These are phyloP conservation scores for Candida chauliodis DNA, from an alignment of 805 yeast species.

Conservation along the genomic window DNA sequence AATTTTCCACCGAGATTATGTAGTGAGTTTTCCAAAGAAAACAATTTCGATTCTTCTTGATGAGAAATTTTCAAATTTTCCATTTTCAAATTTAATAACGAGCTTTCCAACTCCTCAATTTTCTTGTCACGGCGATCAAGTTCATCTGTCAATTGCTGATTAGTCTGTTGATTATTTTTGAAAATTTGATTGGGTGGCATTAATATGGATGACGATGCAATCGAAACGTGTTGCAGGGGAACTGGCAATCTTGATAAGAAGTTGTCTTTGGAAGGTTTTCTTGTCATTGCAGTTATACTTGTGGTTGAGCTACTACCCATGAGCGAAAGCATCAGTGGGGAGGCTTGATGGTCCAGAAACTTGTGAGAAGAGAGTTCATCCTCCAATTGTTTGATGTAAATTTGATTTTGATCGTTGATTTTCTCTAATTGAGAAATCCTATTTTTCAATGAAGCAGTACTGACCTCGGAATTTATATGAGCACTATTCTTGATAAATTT, in stretches of 20 bases:
- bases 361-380: constrained; percentile 36
- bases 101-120: constrained; percentile 29
- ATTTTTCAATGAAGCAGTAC: constrained; percentile 46
- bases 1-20: constrained; percentile 56
- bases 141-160: constrained; percentile 15
- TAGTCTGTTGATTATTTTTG: not conserved
- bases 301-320: not conserved
- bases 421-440: constrained; percentile 34
- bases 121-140: constrained; percentile 24
- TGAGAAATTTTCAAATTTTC: constrained; percentile 27
- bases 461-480: constrained; percentile 57
- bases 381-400: constrained; percentile 40
- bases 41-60: constrained; percentile 45
- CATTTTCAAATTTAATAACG: constrained; percentile 27
- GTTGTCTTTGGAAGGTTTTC: constrained; percentile 2
- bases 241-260: constrained; percentile 5
- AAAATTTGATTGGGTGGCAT: constrained; percentile 5
- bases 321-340: not conserved
- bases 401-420: constrained; percentile 23
- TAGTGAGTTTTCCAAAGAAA: constrained; percentile 55
- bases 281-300: not conserved
- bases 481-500: constrained; percentile 71
- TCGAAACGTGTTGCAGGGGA: not conserved
- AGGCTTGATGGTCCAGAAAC: constrained; percentile 2
- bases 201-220: not conserved